These are phyloP conservation scores for Ganoderma lucidum DNA, from an alignment of 1,284 basidiomycete genomes.

Conservation along the genomic window DNA sequence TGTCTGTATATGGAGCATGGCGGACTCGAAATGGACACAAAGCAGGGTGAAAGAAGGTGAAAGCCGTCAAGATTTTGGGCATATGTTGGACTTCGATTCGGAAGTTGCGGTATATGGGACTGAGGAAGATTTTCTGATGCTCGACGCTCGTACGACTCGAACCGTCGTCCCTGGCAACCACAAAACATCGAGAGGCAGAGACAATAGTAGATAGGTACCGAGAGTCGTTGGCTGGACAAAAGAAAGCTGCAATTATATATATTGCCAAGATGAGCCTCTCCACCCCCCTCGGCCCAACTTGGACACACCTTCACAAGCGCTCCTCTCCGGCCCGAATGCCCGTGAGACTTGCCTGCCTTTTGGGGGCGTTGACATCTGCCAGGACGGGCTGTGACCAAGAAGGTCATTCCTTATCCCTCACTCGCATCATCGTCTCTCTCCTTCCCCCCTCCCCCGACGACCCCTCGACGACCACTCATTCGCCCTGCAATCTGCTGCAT, in stretches of 20 bases:
- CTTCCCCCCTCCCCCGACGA: constrained; percentile 6
- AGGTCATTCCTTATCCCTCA: background rate
- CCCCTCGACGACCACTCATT: background rate
- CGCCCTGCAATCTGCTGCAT: background rate
- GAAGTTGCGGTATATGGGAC: background rate
- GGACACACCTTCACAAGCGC: background rate
- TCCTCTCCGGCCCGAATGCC: background rate
- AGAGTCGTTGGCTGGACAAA: constrained; percentile 5
- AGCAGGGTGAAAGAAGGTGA: background rate
- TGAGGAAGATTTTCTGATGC: background rate
- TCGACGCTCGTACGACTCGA: background rate
- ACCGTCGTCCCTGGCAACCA: constrained; percentile 7
- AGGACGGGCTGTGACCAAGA: constrained; percentile 4
- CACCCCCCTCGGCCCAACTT: background rate
- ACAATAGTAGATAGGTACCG: constrained; percentile 6
- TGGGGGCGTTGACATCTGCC: background rate
- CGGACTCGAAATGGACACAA: background rate
- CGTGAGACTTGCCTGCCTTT: background rate
- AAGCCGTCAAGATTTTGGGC: background rate
- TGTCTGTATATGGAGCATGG: background rate
- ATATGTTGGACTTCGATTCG: constrained; percentile 4
- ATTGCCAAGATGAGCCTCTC: background rate
- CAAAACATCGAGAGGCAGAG: background rate
- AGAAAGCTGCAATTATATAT: background rate
- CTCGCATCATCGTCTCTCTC: background rate